Evolutionary conservation across 768 basidiomycete species (phyloP).

Genomic region (Suillus decipiens): DNA sequence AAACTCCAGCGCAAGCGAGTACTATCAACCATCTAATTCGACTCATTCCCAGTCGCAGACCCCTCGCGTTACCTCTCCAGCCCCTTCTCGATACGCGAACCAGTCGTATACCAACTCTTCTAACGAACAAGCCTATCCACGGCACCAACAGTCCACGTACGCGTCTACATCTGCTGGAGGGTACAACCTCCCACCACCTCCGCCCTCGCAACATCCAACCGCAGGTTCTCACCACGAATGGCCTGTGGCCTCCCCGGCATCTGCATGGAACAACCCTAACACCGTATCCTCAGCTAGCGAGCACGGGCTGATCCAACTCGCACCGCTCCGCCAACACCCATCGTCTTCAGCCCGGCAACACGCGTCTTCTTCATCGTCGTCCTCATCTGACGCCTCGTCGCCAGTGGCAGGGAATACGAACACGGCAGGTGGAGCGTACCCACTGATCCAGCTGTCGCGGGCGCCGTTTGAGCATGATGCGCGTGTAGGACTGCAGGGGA

Average conservation of each 20-base stretch:
- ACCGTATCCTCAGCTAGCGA: conserved; percentile 19
- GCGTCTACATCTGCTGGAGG: not conserved
- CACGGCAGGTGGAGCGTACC: conserved; percentile 16
- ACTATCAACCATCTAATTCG: conserved; percentile 3
- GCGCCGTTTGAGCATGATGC: conserved; percentile 35
- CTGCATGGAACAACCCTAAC: not conserved
- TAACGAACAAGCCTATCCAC: not conserved
- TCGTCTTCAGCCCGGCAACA: conserved; percentile 8
- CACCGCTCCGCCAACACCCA: conserved; percentile 31
- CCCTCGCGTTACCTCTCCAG: conserved; percentile 1
- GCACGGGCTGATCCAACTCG: conserved; percentile 37
- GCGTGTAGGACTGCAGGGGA: conserved; percentile 30
- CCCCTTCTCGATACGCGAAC: not conserved
- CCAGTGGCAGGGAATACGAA: conserved; percentile 13
- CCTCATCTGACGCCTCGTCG: conserved; percentile 30
- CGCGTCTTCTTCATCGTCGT: conserved; percentile 27
- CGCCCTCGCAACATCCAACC: conserved; percentile 17
- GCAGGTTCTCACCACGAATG: conserved; percentile 12
- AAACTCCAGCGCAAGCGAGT: conserved; percentile 3
- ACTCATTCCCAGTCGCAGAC: not conserved
- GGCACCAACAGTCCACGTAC: not conserved
- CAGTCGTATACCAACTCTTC: not conserved
- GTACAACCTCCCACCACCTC: conserved; percentile 12
- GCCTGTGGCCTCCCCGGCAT: conserved; percentile 6
- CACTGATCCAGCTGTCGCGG: conserved; percentile 32